Evolutionary conservation across 2,329 filamentous ascomycete species (phyloP).

Genomic region (Apiospora pterosperma): DNA sequence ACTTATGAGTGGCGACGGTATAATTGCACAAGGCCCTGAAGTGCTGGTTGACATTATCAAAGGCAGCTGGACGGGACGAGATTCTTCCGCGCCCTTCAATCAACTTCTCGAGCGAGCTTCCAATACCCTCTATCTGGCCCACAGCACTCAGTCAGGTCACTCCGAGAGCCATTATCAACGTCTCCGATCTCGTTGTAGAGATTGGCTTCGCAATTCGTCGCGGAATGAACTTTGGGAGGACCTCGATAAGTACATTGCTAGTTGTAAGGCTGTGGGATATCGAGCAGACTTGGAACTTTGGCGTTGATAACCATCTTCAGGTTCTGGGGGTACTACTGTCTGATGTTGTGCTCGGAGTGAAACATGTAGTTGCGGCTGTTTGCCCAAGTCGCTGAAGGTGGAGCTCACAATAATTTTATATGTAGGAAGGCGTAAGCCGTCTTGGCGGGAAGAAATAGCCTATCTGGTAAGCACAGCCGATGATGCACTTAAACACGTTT

Average conservation of each 20-base stretch:
- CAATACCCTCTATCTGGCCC: background rate
- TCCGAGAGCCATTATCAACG: background rate
- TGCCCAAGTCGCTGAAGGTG: no score
- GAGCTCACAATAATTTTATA: no score
- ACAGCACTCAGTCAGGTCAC: background rate
- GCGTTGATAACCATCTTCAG: background rate
- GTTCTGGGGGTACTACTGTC: background rate
- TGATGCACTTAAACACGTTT: no score
- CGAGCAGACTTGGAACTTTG: background rate
- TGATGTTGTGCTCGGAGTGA: no score
- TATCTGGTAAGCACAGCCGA: no score
- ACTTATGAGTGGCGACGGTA: background rate
- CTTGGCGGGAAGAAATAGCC: no score
- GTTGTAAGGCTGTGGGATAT: background rate
- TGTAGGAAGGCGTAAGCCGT: no score
- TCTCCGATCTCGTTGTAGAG: background rate
- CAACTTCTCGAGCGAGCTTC: background rate
- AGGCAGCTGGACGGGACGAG: background rate
- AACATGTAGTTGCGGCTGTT: no score
- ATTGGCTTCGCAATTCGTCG: background rate
- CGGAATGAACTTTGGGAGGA: background rate
- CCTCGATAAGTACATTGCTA: background rate
- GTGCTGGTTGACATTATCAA: background rate
- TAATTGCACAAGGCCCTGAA: background rate
- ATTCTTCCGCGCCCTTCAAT: background rate